Evolutionary conservation across 2,329 filamentous ascomycete species (phyloP).

Genomic region (Drechslerella coelobrocha): DNA sequence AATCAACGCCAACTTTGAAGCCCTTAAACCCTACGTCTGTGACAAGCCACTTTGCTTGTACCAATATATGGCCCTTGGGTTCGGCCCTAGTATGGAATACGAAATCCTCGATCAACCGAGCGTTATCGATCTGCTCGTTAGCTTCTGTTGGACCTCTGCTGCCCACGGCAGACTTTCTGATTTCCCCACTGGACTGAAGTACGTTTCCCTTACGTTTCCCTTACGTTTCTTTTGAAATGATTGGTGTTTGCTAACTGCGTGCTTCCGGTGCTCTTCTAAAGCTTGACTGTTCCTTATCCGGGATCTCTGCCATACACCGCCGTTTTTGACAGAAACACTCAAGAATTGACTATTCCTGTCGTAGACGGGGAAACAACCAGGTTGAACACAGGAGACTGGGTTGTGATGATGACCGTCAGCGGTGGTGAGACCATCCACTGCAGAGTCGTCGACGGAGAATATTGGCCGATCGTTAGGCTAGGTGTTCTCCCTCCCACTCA

Average conservation of each 20-base stretch:
- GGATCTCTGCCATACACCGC: conserved; percentile 15
- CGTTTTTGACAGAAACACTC: conserved; percentile 14
- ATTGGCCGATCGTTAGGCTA: conserved; percentile 61
- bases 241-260: not conserved
- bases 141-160: conserved; percentile 75
- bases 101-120: conserved; percentile 79
- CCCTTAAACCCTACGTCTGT: conserved; percentile 81
- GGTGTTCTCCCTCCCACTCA: conserved; percentile 9
- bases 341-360: conserved; percentile 13
- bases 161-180: conserved; percentile 60
- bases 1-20: conserved; percentile 69
- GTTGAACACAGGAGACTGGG: conserved; percentile 64
- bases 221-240: not conserved
- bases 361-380: conserved; percentile 52
- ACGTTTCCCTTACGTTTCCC: conserved; percentile 56
- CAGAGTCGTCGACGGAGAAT: conserved; percentile 61
- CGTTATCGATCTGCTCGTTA: conserved; percentile 83
- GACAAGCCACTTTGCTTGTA: conserved; percentile 77
- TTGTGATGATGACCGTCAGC: conserved; percentile 55
- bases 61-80: conserved; percentile 85
- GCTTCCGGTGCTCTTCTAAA: not conserved
- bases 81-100: conserved; percentile 83
- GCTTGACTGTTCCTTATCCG: conserved; percentile 32
- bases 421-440: conserved; percentile 60
- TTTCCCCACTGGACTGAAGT: conserved; percentile 66